Evolutionary conservation across 805 yeast species (phyloP).

Genomic region (Candida cerambycidarum): DNA sequence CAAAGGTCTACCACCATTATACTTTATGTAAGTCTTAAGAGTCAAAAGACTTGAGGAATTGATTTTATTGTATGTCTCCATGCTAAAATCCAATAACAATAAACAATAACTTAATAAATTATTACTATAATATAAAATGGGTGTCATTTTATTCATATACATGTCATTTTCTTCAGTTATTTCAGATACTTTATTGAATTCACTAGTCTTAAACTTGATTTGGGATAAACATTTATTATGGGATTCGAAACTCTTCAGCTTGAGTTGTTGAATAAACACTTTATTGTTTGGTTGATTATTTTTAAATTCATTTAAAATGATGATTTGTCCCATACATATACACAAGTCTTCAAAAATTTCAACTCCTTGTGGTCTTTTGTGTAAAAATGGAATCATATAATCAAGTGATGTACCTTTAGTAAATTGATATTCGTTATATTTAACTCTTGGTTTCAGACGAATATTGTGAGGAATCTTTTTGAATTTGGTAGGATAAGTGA

Average conservation of each 20-base stretch:
- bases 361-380: conserved; percentile 4
- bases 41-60: conserved; percentile 10
- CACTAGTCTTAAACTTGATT: conserved; percentile 6
- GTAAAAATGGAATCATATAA: conserved; percentile 12
- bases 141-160: conserved; percentile 16
- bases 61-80: conserved; percentile 15
- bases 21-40: conserved; percentile 7
- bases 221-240: conserved; percentile 14
- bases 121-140: conserved; percentile 16
- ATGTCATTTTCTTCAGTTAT: conserved; percentile 8
- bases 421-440: conserved; percentile 14
- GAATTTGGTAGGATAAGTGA: conserved; percentile 9
- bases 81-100: conserved; percentile 13
- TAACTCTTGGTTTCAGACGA: conserved; percentile 1
- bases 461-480: conserved; percentile 7
- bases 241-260: conserved; percentile 16
- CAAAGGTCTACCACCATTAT: conserved; percentile 11
- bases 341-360: conserved; percentile 15
- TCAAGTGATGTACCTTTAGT: conserved; percentile 13
- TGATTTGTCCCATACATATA: conserved; percentile 19
- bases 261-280: conserved; percentile 10
- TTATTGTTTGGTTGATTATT: conserved; percentile 6
- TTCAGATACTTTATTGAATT: conserved; percentile 7
- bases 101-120: conserved; percentile 15
- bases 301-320: conserved; percentile 16